Conservation (phyloP, 148 eudicot species). For the Agrostemma githago region DNA sequence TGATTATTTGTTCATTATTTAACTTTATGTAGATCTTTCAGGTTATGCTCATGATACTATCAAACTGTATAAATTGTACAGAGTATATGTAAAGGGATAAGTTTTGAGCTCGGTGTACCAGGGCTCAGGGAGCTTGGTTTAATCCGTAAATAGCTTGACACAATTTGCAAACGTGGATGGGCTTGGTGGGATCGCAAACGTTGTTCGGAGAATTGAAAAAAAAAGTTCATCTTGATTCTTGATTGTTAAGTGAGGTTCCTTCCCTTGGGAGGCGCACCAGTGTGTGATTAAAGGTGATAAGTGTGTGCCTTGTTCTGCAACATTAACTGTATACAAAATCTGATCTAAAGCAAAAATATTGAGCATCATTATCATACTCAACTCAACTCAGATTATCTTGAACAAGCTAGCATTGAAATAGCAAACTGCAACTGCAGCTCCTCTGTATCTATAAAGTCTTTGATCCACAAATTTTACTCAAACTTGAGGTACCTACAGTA, state of each 20-base stretch:
- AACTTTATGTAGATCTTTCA: too few relatives aligned
- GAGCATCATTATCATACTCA: conserved; percentile 22
- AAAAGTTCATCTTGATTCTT: too few relatives aligned
- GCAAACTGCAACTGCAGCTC: conserved; percentile 9
- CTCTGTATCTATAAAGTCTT: conserved; percentile 5
- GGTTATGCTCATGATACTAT: too few relatives aligned
- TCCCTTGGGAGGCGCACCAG: conserved; percentile 21
- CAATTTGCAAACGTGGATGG: too few relatives aligned
- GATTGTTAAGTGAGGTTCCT: conserved; percentile 10
- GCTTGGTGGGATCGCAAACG: too few relatives aligned
- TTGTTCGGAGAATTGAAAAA: too few relatives aligned
- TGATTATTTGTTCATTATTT: too few relatives aligned
- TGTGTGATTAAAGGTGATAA: conserved; percentile 23
- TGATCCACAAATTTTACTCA: conserved; percentile 17
- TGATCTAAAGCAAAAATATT: conserved; percentile 4
- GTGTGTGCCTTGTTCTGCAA: conserved; percentile 16
- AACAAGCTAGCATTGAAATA: conserved; percentile 21
- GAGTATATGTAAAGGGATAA: too few relatives aligned
- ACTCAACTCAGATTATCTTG: conserved; percentile 12
- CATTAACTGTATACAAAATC: conserved; percentile 18
- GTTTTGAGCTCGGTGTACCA: too few relatives aligned
- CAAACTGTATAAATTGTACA: too few relatives aligned
- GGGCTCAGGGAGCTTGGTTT: too few relatives aligned
- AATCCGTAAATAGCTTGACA: too few relatives aligned
- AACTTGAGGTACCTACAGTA: conserved; percentile 4